These are phyloP conservation scores for Ceratocystis papillata DNA, from an alignment of 2,329 filamentous ascomycete species.

Conservation along the genomic window DNA sequence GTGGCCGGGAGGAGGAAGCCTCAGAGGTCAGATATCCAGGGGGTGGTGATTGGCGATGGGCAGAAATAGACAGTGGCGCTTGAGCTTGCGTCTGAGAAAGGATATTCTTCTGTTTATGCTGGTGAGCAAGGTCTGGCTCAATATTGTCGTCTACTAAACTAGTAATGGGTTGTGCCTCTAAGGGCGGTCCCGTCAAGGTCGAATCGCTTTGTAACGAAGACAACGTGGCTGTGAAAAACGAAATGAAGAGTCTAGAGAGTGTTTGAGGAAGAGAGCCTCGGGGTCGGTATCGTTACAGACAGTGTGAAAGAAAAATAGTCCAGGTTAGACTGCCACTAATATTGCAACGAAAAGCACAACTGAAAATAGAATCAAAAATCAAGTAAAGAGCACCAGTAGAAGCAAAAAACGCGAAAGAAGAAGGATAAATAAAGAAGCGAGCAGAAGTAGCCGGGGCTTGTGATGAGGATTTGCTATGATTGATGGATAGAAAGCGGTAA, in stretches of 20 bases:
- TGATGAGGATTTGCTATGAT: neutral
- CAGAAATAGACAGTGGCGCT: slow-evolving; percentile 17
- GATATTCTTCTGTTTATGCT: slow-evolving; percentile 17
- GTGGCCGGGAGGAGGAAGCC: slow-evolving; percentile 44
- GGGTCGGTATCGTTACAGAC: neutral
- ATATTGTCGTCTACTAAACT: slow-evolving; percentile 3
- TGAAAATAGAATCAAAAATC: too few species aligned
- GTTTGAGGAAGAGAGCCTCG: neutral
- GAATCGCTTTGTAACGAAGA: slow-evolving; percentile 27
- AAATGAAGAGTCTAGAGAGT: slow-evolving; percentile 22
- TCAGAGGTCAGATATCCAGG: slow-evolving; percentile 50
- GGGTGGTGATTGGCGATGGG: slow-evolving; percentile 36
- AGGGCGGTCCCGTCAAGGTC: slow-evolving; percentile 20
- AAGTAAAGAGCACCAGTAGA: neutral
- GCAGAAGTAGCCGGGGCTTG: neutral
- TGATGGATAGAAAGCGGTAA: slow-evolving; percentile 13
- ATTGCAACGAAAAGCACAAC: too few species aligned
- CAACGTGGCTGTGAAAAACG: slow-evolving; percentile 37
- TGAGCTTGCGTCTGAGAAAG: slow-evolving; percentile 15
- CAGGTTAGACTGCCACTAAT: too few species aligned
- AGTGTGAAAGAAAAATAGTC: neutral
- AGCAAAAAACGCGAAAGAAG: neutral
- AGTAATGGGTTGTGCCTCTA: slow-evolving; percentile 21
- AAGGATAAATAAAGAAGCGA: slow-evolving; percentile 1
- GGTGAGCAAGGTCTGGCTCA: slow-evolving; percentile 15